These are phyloP conservation scores for Trichoderma aggressivum DNA, from an alignment of 2,329 filamentous ascomycete genomes.

Conservation along the genomic window DNA sequence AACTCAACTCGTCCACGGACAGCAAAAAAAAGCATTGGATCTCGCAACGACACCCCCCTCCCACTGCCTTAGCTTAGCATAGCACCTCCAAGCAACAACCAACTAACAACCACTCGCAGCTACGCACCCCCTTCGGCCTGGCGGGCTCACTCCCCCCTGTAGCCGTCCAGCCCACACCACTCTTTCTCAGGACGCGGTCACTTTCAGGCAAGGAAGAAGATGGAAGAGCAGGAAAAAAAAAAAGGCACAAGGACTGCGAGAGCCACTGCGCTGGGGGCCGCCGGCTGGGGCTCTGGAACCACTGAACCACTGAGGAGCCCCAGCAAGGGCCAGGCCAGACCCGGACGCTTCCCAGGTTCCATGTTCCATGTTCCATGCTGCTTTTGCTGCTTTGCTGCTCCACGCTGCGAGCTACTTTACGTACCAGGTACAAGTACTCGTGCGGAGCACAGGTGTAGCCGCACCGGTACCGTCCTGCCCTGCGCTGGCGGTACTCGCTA, in stretches of 20 bases:
- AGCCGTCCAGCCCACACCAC: not conserved
- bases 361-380: not conserved
- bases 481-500: not conserved
- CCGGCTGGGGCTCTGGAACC: conserved; percentile 12
- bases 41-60: not conserved
- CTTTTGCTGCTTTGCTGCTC: too few relatives aligned
- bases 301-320: conserved; percentile 17
- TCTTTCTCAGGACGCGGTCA: not conserved
- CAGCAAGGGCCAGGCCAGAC: conserved; percentile 1
- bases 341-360: not conserved
- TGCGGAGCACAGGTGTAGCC: not conserved
- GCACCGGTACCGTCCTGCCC: not conserved
- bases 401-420: conserved; percentile 1
- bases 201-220: conserved; percentile 14
- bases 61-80: not conserved
- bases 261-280: conserved; percentile 12
- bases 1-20: not conserved
- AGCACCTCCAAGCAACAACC: not conserved
- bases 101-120: not conserved
- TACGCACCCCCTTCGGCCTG: not conserved
- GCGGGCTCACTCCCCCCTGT: not conserved
- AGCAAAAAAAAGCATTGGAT: too few relatives aligned
- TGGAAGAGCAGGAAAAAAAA: not conserved
- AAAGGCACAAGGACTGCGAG: not conserved
- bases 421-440: not conserved